A percentile compares a stretch with the other conserved stretches of the same genome.
These are phyloP conservation scores for Discostella stelligeroides DNA, from an alignment of 108 stramenopile genomes.

Conservation along the genomic window DNA sequence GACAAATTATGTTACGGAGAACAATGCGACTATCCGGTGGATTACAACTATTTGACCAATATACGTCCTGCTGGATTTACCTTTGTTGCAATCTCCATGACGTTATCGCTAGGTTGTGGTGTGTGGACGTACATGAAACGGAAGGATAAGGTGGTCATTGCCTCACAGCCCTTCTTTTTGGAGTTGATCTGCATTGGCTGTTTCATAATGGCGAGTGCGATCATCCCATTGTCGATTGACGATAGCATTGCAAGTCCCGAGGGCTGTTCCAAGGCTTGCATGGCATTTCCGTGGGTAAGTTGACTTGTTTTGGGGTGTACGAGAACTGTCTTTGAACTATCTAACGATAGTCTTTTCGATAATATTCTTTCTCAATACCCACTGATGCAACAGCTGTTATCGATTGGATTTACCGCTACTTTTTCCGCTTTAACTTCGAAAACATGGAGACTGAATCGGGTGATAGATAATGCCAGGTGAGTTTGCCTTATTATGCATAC, in stretches of 20 bases:
- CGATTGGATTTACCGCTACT: slow-evolving; percentile 54
- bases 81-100: slow-evolving; percentile 1
- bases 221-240: slow-evolving; percentile 43
- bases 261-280: slow-evolving; percentile 16
- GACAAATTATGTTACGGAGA: slow-evolving; percentile 26
- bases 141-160: slow-evolving; percentile 37
- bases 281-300: slow-evolving; percentile 28
- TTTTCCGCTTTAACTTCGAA: slow-evolving; percentile 64
- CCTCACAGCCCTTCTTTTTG: slow-evolving; percentile 50
- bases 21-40: slow-evolving; percentile 13
- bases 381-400: slow-evolving; percentile 20
- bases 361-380: too few species aligned
- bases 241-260: slow-evolving; percentile 22
- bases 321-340: background rate
- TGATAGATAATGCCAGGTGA: too few species aligned
- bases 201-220: slow-evolving; percentile 35
- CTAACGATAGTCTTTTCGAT: background rate
- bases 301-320: background rate
- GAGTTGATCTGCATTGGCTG: slow-evolving; percentile 32
- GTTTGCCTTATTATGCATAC: too few species aligned
- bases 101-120: slow-evolving; percentile 16
- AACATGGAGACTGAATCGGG: slow-evolving; percentile 64
- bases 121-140: slow-evolving; percentile 30
- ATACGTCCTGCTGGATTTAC: slow-evolving; percentile 21
- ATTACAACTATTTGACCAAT: slow-evolving; percentile 26